phyloP scores from a whole-genome alignment of 345 rosid species.

The Rhodomyrtus tomentosa region DNA sequence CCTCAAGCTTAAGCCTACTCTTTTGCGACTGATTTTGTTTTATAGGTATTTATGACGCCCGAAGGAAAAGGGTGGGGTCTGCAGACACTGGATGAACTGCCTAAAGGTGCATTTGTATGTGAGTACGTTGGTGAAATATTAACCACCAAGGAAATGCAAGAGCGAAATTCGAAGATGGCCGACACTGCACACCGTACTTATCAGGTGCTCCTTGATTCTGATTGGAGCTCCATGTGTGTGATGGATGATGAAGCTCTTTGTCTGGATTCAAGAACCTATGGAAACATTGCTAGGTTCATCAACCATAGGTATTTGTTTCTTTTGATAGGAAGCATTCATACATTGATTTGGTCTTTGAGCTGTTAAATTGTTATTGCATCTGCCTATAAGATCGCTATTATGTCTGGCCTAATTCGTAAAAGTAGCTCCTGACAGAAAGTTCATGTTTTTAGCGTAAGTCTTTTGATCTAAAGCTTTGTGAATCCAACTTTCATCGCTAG shows the following conservation, averaged over 20 bases:
- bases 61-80: slow-evolving; percentile 91
- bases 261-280: slow-evolving; percentile 59
- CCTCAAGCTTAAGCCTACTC: neutral
- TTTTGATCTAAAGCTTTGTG: neutral
- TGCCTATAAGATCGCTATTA: neutral
- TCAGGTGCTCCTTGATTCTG: slow-evolving; percentile 73
- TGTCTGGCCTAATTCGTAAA: neutral
- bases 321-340: neutral
- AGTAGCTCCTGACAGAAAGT: neutral
- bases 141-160: slow-evolving; percentile 52
- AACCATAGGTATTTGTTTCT: slow-evolving; percentile 62
- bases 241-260: slow-evolving; percentile 86
- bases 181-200: slow-evolving; percentile 32
- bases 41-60: slow-evolving; percentile 63
- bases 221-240: slow-evolving; percentile 51
- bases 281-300: slow-evolving; percentile 87
- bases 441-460: neutral
- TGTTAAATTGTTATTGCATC: neutral
- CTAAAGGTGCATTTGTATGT: slow-evolving; percentile 83
- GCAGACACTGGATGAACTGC: slow-evolving; percentile 61
- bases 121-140: slow-evolving; percentile 85
- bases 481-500: neutral
- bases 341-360: neutral
- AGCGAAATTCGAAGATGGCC: slow-evolving; percentile 31
- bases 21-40: neutral